phyloP scores from a whole-genome alignment of 192 early-diverging fungal species.

The Borealophlyctis nickersoniae region DNA sequence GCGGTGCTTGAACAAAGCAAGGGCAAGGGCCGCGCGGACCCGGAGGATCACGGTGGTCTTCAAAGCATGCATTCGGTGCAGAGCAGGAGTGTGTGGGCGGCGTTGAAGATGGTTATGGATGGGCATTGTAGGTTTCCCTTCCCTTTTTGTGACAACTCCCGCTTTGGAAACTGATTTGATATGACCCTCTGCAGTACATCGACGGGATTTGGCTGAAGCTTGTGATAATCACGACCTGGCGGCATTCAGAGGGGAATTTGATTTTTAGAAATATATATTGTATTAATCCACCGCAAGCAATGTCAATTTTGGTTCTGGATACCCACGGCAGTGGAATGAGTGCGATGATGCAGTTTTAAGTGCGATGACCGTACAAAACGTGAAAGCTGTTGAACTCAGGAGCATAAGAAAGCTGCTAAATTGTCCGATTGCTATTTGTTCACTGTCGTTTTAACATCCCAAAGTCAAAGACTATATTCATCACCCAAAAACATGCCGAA shows the following conservation, averaged over 20 bases:
- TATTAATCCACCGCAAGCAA: too few species aligned
- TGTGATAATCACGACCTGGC: slow-evolving; percentile 75
- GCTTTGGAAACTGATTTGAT: slow-evolving; percentile 20
- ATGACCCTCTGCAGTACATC: slow-evolving; percentile 71
- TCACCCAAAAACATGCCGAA: too few species aligned
- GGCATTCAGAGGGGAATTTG: slow-evolving; percentile 80
- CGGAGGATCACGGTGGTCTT: slow-evolving; percentile 31
- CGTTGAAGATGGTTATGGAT: slow-evolving; percentile 65
- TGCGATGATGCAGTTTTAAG: too few species aligned
- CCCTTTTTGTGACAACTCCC: neutral
- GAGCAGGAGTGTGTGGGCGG: slow-evolving; percentile 76
- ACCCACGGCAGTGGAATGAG: too few species aligned
- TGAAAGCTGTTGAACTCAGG: too few species aligned
- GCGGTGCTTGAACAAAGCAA: slow-evolving; percentile 33
- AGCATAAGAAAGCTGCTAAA: too few species aligned
- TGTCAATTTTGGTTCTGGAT: too few species aligned
- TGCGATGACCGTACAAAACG: too few species aligned
- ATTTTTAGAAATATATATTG: too few species aligned
- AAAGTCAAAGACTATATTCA: too few species aligned
- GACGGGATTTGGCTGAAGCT: slow-evolving; percentile 77
- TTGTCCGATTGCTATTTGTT: too few species aligned
- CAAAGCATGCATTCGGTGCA: slow-evolving; percentile 33
- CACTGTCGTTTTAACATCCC: too few species aligned
- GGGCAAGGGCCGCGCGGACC: slow-evolving; percentile 38
- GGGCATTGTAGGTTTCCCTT: slow-evolving; percentile 30